These are phyloP conservation scores for Ophiocordyceps australis DNA, from an alignment of 2,329 filamentous ascomycete species.

Conservation along the genomic window DNA sequence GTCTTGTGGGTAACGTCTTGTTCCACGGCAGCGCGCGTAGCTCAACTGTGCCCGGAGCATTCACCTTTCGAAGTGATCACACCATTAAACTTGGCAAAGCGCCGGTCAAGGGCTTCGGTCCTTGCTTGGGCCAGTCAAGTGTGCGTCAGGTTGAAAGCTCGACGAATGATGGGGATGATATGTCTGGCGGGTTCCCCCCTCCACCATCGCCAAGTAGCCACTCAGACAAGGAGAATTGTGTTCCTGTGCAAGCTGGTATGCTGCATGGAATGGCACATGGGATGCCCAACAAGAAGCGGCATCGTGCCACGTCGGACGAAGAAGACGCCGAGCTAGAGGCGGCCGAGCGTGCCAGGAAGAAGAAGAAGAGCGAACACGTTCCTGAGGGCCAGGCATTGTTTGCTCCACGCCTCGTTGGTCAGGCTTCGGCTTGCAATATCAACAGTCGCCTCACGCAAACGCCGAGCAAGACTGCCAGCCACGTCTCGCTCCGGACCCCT, in stretches of 20 bases:
- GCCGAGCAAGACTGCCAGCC: slow-evolving; percentile 6
- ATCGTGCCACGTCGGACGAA: slow-evolving; percentile 36
- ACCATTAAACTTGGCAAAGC: slow-evolving; percentile 37
- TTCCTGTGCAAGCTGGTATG: slow-evolving; percentile 16
- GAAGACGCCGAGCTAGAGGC: slow-evolving; percentile 32
- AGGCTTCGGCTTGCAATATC: slow-evolving; percentile 13
- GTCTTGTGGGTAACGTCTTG: slow-evolving; percentile 9
- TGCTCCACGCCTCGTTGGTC: slow-evolving; percentile 24
- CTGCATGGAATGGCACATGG: slow-evolving; percentile 37
- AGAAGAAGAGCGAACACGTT: slow-evolving; percentile 30
- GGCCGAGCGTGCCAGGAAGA: slow-evolving; percentile 35
- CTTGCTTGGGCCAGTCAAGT: slow-evolving; percentile 38
- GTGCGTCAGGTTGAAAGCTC: slow-evolving; percentile 41
- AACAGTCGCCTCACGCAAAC: slow-evolving; percentile 15
- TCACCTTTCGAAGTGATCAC: slow-evolving; percentile 48
- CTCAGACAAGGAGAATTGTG: slow-evolving; percentile 37
- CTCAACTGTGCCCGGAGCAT: slow-evolving; percentile 33
- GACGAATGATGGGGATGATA: slow-evolving; percentile 19
- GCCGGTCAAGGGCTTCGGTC: slow-evolving; percentile 34
- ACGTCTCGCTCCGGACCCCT: slow-evolving; percentile 4
- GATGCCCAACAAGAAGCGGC: slow-evolving; percentile 47
- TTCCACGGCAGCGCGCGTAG: slow-evolving; percentile 9
- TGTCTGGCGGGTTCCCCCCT: slow-evolving; percentile 38
- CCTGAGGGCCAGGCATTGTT: slow-evolving; percentile 33
- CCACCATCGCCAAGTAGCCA: slow-evolving; percentile 12